Conservation (phyloP, 2,329 filamentous ascomycete genomes). For the Nakataea oryzae region DNA sequence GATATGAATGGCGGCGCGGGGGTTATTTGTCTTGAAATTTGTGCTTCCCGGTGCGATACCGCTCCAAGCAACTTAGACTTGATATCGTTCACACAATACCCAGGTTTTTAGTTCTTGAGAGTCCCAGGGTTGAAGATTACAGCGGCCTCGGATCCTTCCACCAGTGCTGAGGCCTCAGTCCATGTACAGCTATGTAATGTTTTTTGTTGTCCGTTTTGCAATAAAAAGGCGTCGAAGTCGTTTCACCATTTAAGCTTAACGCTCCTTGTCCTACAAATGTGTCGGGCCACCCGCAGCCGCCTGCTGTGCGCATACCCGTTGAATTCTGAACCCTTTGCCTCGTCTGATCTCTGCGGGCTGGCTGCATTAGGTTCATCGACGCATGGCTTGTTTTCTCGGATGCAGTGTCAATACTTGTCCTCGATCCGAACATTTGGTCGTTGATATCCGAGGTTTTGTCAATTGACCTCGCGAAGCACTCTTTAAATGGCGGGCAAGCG, state of each 20-base stretch:
- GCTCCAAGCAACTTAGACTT: neutral
- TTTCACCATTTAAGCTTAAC: neutral
- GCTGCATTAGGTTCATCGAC: too few species aligned
- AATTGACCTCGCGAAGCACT: too few species aligned
- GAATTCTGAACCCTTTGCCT: too few species aligned
- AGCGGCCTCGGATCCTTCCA: neutral
- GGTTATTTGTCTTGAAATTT: neutral
- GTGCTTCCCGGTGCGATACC: neutral
- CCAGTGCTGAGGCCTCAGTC: neutral
- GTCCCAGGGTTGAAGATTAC: neutral
- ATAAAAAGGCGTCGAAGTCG: neutral
- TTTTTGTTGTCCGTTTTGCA: neutral
- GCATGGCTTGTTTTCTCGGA: too few species aligned
- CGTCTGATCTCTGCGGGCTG: too few species aligned
- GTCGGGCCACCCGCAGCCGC: too few species aligned
- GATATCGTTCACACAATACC: neutral
- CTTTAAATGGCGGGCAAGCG: too few species aligned
- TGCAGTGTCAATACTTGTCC: too few species aligned
- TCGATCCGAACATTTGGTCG: too few species aligned
- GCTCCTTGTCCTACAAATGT: too few species aligned
- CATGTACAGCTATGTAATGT: conserved; percentile 2
- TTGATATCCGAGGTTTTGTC: too few species aligned
- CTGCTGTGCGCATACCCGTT: too few species aligned
- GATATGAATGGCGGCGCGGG: neutral
- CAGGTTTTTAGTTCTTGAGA: neutral